Base-by-base conservation (phyloP, 768 basidiomycete genomes). In the Mycena olivaceomarginata region DNA sequence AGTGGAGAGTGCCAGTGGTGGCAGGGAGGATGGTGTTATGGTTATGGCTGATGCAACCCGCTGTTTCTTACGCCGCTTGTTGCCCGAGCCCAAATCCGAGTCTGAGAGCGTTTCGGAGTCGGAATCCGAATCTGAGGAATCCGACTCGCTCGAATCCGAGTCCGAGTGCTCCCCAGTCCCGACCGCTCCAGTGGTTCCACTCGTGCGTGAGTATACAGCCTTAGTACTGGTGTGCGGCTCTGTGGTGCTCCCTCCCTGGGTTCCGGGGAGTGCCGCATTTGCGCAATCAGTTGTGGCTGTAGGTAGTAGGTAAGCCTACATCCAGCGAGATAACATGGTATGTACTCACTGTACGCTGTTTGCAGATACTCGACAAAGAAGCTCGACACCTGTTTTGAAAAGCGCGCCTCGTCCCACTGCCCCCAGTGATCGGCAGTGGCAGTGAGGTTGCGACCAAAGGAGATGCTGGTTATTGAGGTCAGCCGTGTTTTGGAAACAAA, bases 271-370 rank as follows among this genome's bases (percentile, higher is more conserved):
- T 3, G 67, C 67, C 15, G 67, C 16, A 13, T 68, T 68, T n/a
- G 67, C 67, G 31, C 67, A 68, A 45, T 68, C 67, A n/a, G 43
- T 45, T 25, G 67, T 43, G 13, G 67, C 67, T 68, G 37, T 31
- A 31, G 31, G 31, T 31, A 31, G 31, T 31, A 31, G 31, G 31
- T 31, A 31, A 31, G 31, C 3, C 1, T 31, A 31, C 3, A 31
- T 31, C 31, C 31, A 31, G 31, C 43, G 10, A 31, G 37, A 9
- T 15, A 13, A 40, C 31, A 31, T 31, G 31, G 31, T 31, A 31
- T 31, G 31, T 37, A 72, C 70, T 20, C 20, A 72, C 70, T 72
- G 22, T 48, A 72, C 25, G 70, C 70, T 15, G 70, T 72, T 31
- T 41, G 41, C 7, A 72, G 46, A 51, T 62, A 72, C 59, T 72